These are phyloP conservation scores for Calycina marina DNA, from an alignment of 2,329 filamentous ascomycete species.

Conservation along the genomic window DNA sequence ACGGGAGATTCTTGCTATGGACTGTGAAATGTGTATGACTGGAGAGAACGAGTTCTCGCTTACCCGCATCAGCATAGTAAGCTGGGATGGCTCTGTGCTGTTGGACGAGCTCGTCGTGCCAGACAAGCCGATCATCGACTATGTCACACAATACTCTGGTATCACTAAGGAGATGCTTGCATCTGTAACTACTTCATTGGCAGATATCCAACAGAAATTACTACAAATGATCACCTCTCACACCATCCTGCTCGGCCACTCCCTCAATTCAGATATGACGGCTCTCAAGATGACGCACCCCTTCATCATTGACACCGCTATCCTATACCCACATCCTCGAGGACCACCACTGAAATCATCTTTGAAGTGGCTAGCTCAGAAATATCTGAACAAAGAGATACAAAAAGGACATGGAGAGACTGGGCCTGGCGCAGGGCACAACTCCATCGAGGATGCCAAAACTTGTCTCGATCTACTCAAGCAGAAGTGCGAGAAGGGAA, in stretches of 20 bases:
- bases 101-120: conserved; percentile 91
- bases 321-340: conserved; percentile 80
- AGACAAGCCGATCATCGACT: conserved; percentile 74
- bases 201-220: conserved; percentile 69
- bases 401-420: conserved; percentile 55
- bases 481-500: conserved; percentile 89
- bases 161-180: conserved; percentile 79
- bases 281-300: conserved; percentile 80
- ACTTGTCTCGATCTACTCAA: conserved; percentile 88
- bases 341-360: conserved; percentile 83
- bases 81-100: conserved; percentile 71
- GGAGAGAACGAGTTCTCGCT: conserved; percentile 67
- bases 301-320: conserved; percentile 81
- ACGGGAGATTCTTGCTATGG: conserved; percentile 63
- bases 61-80: conserved; percentile 73
- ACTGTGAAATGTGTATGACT: conserved; percentile 97
- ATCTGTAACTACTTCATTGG: conserved; percentile 67
- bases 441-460: conserved; percentile 83
- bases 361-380: conserved; percentile 77
- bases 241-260: conserved; percentile 67
- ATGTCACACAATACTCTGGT: conserved; percentile 82
- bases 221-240: conserved; percentile 56
- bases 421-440: conserved; percentile 49
- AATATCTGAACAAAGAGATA: conserved; percentile 75
- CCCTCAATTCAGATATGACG: conserved; percentile 68